These are phyloP conservation scores for Rhynchospora breviuscula DNA, from an alignment of 176 grass and related monocot species.

Conservation along the genomic window DNA sequence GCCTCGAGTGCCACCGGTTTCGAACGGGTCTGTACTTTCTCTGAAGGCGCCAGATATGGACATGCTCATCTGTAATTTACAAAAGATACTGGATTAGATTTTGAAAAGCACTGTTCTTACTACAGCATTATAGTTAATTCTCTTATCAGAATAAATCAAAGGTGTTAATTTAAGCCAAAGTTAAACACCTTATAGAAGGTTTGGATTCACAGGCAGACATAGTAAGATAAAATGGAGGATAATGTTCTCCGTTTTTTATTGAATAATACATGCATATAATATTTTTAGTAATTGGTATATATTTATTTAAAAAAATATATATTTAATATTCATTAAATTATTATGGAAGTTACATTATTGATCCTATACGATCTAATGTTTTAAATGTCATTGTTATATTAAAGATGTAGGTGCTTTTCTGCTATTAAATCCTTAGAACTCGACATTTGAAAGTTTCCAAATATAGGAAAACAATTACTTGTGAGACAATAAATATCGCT, in stretches of 20 bases:
- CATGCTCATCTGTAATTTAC: conserved; percentile 59
- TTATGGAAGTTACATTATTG: too few relatives aligned
- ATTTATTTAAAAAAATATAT: too few relatives aligned
- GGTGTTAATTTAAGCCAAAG: neutral
- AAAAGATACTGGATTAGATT: conserved; percentile 15
- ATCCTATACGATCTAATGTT: too few relatives aligned
- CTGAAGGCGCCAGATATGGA: conserved; percentile 43
- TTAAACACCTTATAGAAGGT: neutral
- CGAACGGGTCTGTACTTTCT: conserved; percentile 58
- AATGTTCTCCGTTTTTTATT: too few relatives aligned
- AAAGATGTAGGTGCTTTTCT: neutral
- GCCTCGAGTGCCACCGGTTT: conserved; percentile 47
- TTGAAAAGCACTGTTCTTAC: neutral
- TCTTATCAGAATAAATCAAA: neutral
- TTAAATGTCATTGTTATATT: too few relatives aligned
- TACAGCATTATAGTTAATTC: neutral
- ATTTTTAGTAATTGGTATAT: too few relatives aligned
- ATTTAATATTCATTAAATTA: too few relatives aligned
- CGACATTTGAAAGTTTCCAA: neutral
- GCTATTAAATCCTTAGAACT: neutral
- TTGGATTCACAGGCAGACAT: neutral
- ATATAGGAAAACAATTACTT: neutral
- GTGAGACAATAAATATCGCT: neutral
- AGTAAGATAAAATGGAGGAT: too few relatives aligned
- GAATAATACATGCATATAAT: too few relatives aligned